Percentiles rank a stretch among this genome's conserved stretches.
Evolutionary conservation across 192 early-diverging fungal genomes (phyloP).

Genomic region (Backusella westeae): DNA sequence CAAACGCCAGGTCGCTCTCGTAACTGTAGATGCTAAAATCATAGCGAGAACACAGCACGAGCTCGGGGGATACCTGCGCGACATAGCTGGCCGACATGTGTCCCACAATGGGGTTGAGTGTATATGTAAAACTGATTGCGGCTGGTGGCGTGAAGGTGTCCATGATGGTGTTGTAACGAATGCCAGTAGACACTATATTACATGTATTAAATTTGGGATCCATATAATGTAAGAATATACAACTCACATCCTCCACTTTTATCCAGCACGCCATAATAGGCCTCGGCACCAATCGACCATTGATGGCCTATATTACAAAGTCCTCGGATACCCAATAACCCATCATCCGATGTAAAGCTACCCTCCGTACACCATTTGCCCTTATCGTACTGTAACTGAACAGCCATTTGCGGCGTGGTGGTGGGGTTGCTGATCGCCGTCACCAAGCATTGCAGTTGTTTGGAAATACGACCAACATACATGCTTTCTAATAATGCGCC

Average conservation of each 20-base stretch:
- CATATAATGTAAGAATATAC: neutral
- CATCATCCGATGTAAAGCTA: slow-evolving; percentile 75
- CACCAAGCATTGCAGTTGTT: slow-evolving; percentile 51
- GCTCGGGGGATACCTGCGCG: slow-evolving; percentile 64
- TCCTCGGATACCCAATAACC: slow-evolving; percentile 75
- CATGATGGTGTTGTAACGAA: slow-evolving; percentile 64
- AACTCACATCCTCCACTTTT: slow-evolving; percentile 82
- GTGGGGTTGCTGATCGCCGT: slow-evolving; percentile 62
- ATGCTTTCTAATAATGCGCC: slow-evolving; percentile 66
- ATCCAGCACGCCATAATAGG: slow-evolving; percentile 76
- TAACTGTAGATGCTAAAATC: slow-evolving; percentile 91
- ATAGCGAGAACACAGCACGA: slow-evolving; percentile 79
- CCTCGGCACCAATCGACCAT: slow-evolving; percentile 67
- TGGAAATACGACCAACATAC: slow-evolving; percentile 53
- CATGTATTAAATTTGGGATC: neutral
- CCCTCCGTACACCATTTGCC: slow-evolving; percentile 74
- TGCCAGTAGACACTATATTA: slow-evolving; percentile 58
- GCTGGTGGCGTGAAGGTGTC: slow-evolving; percentile 36
- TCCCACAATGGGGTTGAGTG: slow-evolving; percentile 92
- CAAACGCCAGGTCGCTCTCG: slow-evolving; percentile 83
- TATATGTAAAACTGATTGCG: slow-evolving; percentile 62
- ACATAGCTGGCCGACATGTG: slow-evolving; percentile 84
- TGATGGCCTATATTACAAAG: slow-evolving; percentile 71
- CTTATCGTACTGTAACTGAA: slow-evolving; percentile 68
- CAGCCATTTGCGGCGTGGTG: slow-evolving; percentile 43